A percentile compares a stretch with the other conserved stretches of the same genome.
phyloP scores from a whole-genome alignment of 192 early-diverging fungal species.

The Funneliformis geosporum region DNA sequence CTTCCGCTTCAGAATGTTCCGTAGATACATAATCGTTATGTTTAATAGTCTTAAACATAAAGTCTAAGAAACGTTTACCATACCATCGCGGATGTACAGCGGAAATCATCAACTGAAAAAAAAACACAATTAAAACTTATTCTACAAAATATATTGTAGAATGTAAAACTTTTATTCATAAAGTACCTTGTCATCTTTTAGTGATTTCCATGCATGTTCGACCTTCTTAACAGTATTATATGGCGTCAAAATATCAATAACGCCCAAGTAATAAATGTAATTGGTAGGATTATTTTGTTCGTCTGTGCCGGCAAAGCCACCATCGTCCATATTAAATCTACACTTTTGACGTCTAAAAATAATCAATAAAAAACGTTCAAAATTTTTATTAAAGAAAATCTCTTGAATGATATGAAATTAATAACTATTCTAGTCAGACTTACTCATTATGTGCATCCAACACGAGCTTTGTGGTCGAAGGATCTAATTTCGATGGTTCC shows the following conservation, averaged over 20 bases:
- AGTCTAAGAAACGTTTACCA: slow-evolving; percentile 85
- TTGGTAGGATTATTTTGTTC: slow-evolving; percentile 65
- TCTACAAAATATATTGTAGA: slow-evolving; percentile 23
- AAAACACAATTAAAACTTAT: not conserved
- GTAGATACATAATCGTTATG: not conserved
- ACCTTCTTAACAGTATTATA: slow-evolving; percentile 87
- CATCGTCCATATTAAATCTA: slow-evolving; percentile 89
- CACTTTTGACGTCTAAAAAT: slow-evolving; percentile 66
- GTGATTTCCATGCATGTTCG: slow-evolving; percentile 87
- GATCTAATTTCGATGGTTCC: slow-evolving; percentile 61
- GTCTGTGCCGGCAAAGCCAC: slow-evolving; percentile 83
- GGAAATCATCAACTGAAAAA: slow-evolving; percentile 66
- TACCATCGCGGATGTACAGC: slow-evolving; percentile 86
- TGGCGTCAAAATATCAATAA: slow-evolving; percentile 97
- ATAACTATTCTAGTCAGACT: slow-evolving; percentile 4
- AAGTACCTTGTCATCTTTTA: slow-evolving; percentile 74
- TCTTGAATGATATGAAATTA: not conserved
- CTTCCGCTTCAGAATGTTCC: not conserved
- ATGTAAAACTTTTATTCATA: not conserved
- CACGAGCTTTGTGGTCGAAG: slow-evolving; percentile 54
- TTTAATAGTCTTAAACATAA: slow-evolving; percentile 57
- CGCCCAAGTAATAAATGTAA: slow-evolving; percentile 91
- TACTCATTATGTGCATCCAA: slow-evolving; percentile 58
- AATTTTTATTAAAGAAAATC: not conserved
- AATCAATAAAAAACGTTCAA: not conserved